Percentiles rank a stretch among this genome's conserved stretches.
Conservation (phyloP, 2,329 filamentous ascomycete species). For the Alternaria solani region DNA sequence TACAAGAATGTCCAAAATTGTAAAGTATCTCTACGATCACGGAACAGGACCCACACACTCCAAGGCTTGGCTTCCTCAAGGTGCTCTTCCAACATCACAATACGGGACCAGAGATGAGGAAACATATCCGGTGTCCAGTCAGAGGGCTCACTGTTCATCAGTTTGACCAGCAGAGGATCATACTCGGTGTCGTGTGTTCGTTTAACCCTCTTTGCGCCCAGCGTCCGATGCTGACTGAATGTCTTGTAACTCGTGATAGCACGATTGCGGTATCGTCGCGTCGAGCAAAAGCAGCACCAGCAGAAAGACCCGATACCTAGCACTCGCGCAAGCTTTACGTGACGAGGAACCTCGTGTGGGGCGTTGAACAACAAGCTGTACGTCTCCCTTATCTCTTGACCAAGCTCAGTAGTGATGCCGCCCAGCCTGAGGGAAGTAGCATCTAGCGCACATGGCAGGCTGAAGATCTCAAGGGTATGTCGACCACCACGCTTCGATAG, state of each 20-base stretch:
- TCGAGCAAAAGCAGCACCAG: conserved; percentile 31
- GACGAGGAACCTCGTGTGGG: background rate
- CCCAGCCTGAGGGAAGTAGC: conserved; percentile 1
- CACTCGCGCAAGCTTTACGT: background rate
- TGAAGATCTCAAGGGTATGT: conserved; percentile 25
- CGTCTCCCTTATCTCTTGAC: conserved; percentile 29
- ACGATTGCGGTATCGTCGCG: conserved; percentile 16
- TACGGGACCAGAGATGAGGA: background rate
- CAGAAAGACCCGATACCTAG: conserved; percentile 7
- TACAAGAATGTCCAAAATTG: background rate
- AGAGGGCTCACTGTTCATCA: conserved; percentile 6
- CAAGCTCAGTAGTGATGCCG: conserved; percentile 12
- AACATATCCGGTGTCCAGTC: background rate
- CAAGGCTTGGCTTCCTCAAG: background rate
- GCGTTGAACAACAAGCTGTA: conserved; percentile 33
- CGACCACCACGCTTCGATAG: conserved; percentile 21
- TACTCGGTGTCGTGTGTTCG: background rate
- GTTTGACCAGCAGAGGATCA: conserved; percentile 7
- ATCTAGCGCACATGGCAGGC: conserved; percentile 27
- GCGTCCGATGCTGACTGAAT: background rate
- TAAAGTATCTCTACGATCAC: background rate
- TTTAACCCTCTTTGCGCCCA: background rate
- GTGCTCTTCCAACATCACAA: background rate
- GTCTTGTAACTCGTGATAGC: conserved; percentile 14
- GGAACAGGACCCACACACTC: background rate